Evolutionary conservation across 2,329 filamentous ascomycete genomes (phyloP), one percentile per base, ranked within the genome.

Genomic region (Magnaporthiopsis incrustans): DNA sequence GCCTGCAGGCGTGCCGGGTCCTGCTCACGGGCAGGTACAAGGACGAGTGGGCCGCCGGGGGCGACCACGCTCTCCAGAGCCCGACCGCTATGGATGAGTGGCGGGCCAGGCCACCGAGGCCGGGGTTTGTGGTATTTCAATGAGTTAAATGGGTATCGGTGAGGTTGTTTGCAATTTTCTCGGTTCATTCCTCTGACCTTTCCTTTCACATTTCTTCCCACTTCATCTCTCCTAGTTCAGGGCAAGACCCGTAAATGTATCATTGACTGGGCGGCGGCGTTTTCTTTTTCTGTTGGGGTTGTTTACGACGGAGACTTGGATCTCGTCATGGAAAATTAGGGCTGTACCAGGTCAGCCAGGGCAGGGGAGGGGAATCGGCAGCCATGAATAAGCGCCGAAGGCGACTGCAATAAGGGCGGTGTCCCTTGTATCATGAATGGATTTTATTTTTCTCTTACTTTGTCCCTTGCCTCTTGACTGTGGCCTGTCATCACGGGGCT

Each of bases 1-100:
- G 72, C 5, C 67, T 73, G 32, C 72, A 74, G 67, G 73, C 72
- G 6, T 73, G 72, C 65, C 67, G 72, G 27, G 72, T 70, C 18
- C 64, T 74, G 65, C 64, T 74, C 30, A 74, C 73, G 32, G 61
- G 61, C 30, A 35, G 61, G 56, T 63, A 63, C 56, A 63, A 63
- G 56, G 61, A 63, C n/a, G 61, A 63, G 22, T 63, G 61, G 61
- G 44, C 44, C 22, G 38, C 60, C 38, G 25, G 60, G 18, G 61
- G 61, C 15, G 61, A 57, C 25, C 53, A 63, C 25, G 32, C 59
- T 15, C 58, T 27, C n/a, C 53, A 63, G 61, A 63, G 22, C 53
- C 61, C 61, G n/a, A 59, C 30, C 53, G 56, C 50, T 25, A 32
- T 59, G 25, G 61, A 63, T 25, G 61, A 63, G 56, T 63, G 61